Evolutionary conservation across 331 rosid genomes (phyloP).

Genomic region (Acacia pycnantha): DNA sequence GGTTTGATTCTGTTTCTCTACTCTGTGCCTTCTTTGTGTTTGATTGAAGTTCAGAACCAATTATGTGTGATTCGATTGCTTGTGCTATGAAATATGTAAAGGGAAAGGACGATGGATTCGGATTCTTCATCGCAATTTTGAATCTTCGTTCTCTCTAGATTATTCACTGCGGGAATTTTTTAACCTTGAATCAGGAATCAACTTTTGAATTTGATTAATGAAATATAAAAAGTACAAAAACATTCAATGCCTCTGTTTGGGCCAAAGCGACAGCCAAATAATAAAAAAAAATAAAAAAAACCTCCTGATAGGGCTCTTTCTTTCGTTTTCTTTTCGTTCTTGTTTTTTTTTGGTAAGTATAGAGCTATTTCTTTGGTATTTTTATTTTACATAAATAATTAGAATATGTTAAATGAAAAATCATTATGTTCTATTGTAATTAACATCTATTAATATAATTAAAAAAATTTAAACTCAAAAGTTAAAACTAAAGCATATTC

Average conservation of each 20-base stretch:
- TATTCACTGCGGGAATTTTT: neutral
- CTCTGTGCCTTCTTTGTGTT: neutral
- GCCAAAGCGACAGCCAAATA: neutral
- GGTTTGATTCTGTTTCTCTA: slow-evolving; percentile 34
- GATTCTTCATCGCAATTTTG: neutral
- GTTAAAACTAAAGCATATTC: too few relatives aligned
- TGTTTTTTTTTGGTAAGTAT: neutral
- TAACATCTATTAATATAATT: neutral
- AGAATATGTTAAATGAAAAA: neutral
- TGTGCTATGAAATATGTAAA: neutral
- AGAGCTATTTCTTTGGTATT: neutral
- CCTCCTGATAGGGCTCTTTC: neutral
- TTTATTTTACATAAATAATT: neutral
- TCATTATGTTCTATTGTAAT: neutral
- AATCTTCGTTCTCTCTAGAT: neutral
- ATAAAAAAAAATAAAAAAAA: too few relatives aligned
- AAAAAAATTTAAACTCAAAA: too few relatives aligned
- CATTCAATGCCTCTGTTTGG: neutral
- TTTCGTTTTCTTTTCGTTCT: too few relatives aligned
- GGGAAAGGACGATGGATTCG: neutral
- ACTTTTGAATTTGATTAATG: neutral
- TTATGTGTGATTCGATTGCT: neutral
- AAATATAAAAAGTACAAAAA: neutral
- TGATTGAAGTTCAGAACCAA: neutral
- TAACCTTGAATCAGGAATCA: neutral